Evolutionary conservation across 169 alveolate species (phyloP), one percentile per base, ranked within the genome.

Genomic region (Eimeria acervulina): DNA sequence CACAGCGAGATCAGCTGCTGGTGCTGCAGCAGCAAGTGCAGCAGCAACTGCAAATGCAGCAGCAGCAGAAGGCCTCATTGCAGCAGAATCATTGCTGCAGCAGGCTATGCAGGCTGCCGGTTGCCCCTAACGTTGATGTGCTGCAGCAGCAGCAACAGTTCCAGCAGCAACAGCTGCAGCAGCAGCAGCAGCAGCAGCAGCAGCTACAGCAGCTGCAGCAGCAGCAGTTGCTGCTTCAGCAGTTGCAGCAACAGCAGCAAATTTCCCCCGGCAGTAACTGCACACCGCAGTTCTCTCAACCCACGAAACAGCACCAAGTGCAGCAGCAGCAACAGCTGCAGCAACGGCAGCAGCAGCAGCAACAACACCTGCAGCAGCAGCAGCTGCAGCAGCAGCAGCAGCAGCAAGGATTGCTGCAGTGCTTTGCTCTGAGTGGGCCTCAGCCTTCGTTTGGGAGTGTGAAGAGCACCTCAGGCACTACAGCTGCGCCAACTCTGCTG

Each of bases 281-380:
- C 31, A 36, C 28, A 5, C 83, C 44, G 36, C 83, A 72, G 83
- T 28, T 13, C 47, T 28, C 83, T 72, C 44, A 6, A 19, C 83
- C 6, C 44, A 1, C 63, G 63, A 4, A 78, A 33, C 89, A 31
- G 89, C 89, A 78, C 63, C 63, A 44, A 55, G 63, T 15, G 68
- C 68, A 78, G 36, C 68, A 78, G 89, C 89, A 78, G 21, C 52
- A 7, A 33, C 89, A 40, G 89, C 63, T 8, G 33, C 55, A 38
- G 63, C 89, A 36, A 19, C 52, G 17, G 83, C 83, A 72, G 83
- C 40, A 72, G 44, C 83, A n/a, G 47, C 83, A 72, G 83, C 83
- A 72, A 36, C 83, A 72, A 36, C 83, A 6, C 47, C 52, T 21
- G 83, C 33, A 72, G 83, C 47, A 72, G 42, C 33, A 31, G 21